These are phyloP conservation scores for Marsdenia floribunda DNA, from an alignment of 257 asterid genomes.

Conservation along the genomic window DNA sequence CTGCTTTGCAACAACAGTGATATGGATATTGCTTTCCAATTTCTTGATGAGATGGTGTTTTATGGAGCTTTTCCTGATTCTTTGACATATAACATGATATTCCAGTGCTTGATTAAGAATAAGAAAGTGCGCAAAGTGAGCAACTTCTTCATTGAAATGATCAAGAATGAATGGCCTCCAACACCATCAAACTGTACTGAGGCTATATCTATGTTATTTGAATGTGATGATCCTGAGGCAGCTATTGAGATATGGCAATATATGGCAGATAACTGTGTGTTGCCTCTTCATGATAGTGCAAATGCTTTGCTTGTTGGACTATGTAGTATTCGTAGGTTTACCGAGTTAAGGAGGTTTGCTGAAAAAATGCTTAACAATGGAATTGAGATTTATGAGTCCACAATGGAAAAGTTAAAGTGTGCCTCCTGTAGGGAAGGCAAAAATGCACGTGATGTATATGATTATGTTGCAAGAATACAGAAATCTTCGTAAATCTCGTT, in stretches of 20 bases:
- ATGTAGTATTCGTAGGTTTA: constrained; percentile 47
- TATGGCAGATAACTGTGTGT: constrained; percentile 40
- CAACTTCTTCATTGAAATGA: constrained; percentile 60
- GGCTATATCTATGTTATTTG: constrained; percentile 54
- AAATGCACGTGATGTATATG: constrained; percentile 48
- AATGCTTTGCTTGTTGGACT: constrained; percentile 67
- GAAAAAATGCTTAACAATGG: constrained; percentile 60
- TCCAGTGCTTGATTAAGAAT: constrained; percentile 56
- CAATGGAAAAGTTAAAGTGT: constrained; percentile 52
- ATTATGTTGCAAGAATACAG: constrained; percentile 52
- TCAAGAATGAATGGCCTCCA: constrained; percentile 71
- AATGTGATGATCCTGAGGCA: constrained; percentile 62
- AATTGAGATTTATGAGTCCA: constrained; percentile 49
- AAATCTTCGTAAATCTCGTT: constrained; percentile 33
- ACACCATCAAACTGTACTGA: constrained; percentile 46
- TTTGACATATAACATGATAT: constrained; percentile 56
- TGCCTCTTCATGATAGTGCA: constrained; percentile 62
- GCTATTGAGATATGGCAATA: constrained; percentile 68
- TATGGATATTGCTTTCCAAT: constrained; percentile 46
- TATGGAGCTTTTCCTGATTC: constrained; percentile 71
- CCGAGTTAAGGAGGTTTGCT: constrained; percentile 52
- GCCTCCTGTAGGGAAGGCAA: constrained; percentile 46
- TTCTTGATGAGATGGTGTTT: constrained; percentile 63
- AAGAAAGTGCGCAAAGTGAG: constrained; percentile 45
- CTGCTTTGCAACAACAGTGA: constrained; percentile 45